Evolutionary conservation across 2,329 filamentous ascomycete species (phyloP).

Genomic region (Phaeosphaeriaceae sp.): DNA sequence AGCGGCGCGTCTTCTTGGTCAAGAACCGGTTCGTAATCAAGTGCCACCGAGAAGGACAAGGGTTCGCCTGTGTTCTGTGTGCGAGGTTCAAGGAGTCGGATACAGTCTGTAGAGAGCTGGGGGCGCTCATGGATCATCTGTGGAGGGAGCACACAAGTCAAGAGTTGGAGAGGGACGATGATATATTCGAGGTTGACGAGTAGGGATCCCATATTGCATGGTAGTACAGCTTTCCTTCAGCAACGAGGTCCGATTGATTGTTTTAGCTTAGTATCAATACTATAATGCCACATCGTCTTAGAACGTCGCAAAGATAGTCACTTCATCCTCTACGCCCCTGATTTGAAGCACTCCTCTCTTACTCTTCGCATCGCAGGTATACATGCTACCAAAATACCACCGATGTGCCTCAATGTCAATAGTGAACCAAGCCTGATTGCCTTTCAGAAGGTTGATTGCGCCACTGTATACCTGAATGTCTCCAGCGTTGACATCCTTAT

Average conservation of each 20-base stretch:
- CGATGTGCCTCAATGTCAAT: constrained; percentile 43
- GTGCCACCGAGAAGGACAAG: constrained; percentile 36
- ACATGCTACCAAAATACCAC: constrained; percentile 44
- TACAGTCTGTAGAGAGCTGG: constrained; percentile 34
- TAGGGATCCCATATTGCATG: background rate
- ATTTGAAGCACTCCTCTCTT: constrained; percentile 18
- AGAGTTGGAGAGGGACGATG: constrained; percentile 37
- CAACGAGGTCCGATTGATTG: background rate
- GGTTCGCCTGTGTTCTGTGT: constrained; percentile 43
- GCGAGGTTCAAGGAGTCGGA: constrained; percentile 31
- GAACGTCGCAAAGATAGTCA: constrained; percentile 25
- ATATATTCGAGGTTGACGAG: constrained; percentile 29
- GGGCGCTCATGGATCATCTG: constrained; percentile 42
- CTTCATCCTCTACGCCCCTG: constrained; percentile 9
- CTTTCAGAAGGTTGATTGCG: constrained; percentile 25
- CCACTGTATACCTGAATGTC: constrained; percentile 38
- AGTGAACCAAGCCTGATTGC: constrained; percentile 39
- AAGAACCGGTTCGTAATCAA: constrained; percentile 43
- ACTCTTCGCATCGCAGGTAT: constrained; percentile 25
- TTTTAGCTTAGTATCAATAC: background rate
- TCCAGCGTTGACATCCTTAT: constrained; percentile 17
- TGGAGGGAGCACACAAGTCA: constrained; percentile 40
- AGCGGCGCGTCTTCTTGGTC: constrained; percentile 30
- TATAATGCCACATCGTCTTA: constrained; percentile 6
- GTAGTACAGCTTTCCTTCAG: background rate